Conservation (phyloP, 2,329 filamentous ascomycete species). For the Stachybotrys chartarum region DNA sequence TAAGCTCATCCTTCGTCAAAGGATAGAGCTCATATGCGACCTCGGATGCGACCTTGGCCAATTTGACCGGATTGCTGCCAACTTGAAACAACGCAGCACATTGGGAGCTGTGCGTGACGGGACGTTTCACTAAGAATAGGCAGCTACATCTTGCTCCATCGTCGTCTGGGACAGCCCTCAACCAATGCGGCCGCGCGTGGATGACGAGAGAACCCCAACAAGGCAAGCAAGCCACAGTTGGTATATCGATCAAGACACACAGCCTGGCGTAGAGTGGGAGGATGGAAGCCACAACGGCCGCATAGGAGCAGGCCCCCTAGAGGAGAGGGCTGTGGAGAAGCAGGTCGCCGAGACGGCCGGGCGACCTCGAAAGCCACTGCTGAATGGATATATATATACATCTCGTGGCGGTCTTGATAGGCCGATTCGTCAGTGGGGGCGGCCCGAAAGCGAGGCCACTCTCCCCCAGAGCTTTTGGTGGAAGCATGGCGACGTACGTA, state of each 20-base stretch:
- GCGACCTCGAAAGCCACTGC: background rate
- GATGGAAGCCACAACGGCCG: too few species aligned
- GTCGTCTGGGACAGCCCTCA: background rate
- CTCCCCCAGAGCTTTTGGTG: background rate
- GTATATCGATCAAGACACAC: background rate
- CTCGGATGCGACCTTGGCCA: background rate
- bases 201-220: background rate
- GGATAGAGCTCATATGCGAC: background rate
- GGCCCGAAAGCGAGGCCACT: background rate
- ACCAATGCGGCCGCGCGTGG: background rate
- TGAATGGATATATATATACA: background rate
- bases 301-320: background rate
- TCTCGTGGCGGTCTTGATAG: background rate
- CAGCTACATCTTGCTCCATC: background rate
- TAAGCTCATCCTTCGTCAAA: background rate
- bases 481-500: background rate
- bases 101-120: background rate
- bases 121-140: background rate
- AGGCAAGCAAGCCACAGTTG: background rate
- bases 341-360: background rate
- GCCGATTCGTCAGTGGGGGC: background rate
- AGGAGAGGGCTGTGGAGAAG: background rate
- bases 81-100: background rate
- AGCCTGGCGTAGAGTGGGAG: background rate
- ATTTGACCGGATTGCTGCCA: background rate